phyloP scores from a whole-genome alignment of 495 filamentous ascomycete species.

The Talaromyces trachyspermus region DNA sequence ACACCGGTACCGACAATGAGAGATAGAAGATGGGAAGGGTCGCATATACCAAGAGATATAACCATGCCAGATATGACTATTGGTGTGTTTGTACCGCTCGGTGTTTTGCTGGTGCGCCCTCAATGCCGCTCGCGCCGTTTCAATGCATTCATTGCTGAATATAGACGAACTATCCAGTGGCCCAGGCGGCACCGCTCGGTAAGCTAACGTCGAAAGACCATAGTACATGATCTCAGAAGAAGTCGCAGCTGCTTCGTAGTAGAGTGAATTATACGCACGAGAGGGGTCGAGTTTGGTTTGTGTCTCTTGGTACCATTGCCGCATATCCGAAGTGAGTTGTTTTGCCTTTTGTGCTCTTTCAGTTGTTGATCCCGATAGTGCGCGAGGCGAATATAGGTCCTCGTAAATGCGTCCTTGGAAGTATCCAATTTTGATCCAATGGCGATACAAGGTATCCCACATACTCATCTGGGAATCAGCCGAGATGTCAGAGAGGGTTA shows the following conservation, averaged over 20 bases:
- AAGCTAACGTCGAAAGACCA: conserved; percentile 43
- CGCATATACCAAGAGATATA: conserved; percentile 57
- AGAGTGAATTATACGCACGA: conserved; percentile 4
- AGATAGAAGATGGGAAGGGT: not conserved
- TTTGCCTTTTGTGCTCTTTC: conserved; percentile 32
- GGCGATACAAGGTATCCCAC: conserved; percentile 21
- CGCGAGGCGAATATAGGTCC: conserved; percentile 53
- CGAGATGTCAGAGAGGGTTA: conserved; percentile 23
- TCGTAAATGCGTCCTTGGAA: conserved; percentile 54
- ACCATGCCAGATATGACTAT: conserved; percentile 38
- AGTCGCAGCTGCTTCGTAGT: conserved; percentile 29
- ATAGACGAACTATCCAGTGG: conserved; percentile 32
- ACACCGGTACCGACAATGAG: not conserved
- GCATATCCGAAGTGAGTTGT: conserved; percentile 27
- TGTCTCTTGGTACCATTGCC: conserved; percentile 10
- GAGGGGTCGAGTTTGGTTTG: conserved; percentile 4
- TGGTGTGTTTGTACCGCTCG: conserved; percentile 36
- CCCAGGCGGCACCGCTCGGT: conserved; percentile 50
- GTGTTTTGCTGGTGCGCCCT: conserved; percentile 46
- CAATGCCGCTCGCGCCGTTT: conserved; percentile 49
- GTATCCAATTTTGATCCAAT: conserved; percentile 46
- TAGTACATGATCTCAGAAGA: conserved; percentile 21
- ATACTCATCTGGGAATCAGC: conserved; percentile 5
- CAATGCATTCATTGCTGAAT: conserved; percentile 53
- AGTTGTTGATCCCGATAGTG: conserved; percentile 39